phyloP scores from a whole-genome alignment of 331 rosid genomes.

The Malus hybrid region DNA sequence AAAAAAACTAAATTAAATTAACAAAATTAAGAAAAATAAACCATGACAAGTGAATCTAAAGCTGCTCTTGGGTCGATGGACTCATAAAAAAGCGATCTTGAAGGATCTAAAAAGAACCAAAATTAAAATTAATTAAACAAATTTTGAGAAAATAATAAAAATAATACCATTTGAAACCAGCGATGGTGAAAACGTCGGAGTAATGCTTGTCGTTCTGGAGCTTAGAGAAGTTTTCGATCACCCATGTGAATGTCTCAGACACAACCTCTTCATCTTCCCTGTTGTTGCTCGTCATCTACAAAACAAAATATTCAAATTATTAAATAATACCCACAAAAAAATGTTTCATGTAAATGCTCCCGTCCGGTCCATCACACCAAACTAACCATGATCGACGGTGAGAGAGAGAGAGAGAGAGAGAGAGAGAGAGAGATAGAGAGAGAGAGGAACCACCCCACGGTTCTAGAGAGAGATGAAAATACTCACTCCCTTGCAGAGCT shows the following conservation, averaged over 20 bases:
- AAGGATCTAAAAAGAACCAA: not conserved
- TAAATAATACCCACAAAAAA: not conserved
- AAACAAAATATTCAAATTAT: not conserved
- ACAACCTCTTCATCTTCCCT: not conserved
- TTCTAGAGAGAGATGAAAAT: not conserved
- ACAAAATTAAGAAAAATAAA: no score
- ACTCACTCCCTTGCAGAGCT: not conserved
- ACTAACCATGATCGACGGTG: not conserved
- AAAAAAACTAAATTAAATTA: no score
- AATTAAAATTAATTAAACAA: not conserved
- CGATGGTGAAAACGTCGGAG: not conserved
- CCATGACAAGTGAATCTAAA: no score
- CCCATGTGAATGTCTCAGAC: not conserved
- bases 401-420: not conserved
- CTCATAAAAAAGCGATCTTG: not conserved
- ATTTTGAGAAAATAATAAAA: not conserved
- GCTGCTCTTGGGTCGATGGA: no score
- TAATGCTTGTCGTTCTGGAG: not conserved
- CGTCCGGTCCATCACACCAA: not conserved
- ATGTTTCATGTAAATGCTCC: not conserved
- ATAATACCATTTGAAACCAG: conserved; percentile 3
- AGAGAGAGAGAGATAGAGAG: no score
- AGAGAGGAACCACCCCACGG: no score
- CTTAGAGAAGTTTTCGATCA: not conserved
- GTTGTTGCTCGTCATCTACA: not conserved